Evolutionary conservation across 345 rosid genomes (phyloP).

Genomic region (Salix suchowensis): DNA sequence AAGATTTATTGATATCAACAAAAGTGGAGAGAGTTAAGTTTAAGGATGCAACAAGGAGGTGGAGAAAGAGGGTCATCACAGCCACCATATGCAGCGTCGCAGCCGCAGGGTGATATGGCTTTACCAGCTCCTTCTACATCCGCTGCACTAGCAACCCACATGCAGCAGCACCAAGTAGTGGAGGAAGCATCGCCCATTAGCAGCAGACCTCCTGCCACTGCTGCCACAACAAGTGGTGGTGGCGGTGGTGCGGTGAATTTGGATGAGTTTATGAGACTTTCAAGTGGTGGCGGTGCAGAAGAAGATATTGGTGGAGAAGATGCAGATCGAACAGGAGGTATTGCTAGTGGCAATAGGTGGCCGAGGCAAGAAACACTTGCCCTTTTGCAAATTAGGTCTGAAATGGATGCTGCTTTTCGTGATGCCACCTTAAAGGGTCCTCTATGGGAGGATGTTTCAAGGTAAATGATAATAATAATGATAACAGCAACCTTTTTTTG

Average conservation of each 20-base stretch:
- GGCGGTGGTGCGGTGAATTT: slow-evolving; percentile 20
- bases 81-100: slow-evolving; percentile 30
- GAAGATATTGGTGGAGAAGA: slow-evolving; percentile 32
- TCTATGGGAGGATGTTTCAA: slow-evolving; percentile 89
- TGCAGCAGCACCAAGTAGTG: slow-evolving; percentile 37
- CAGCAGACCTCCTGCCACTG: slow-evolving; percentile 69
- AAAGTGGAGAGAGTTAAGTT: not conserved
- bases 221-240: not conserved
- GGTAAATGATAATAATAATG: slow-evolving; percentile 29
- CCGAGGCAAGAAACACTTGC: slow-evolving; percentile 85
- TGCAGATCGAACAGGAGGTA: slow-evolving; percentile 46
- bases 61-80: slow-evolving; percentile 32
- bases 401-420: slow-evolving; percentile 76
- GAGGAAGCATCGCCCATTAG: slow-evolving; percentile 88
- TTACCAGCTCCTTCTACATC: slow-evolving; percentile 12
- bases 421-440: slow-evolving; percentile 87
- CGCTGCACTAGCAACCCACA: slow-evolving; percentile 14
- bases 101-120: not conserved
- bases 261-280: slow-evolving; percentile 54
- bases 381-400: slow-evolving; percentile 79
- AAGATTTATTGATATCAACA: not conserved
- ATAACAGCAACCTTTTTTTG: not conserved
- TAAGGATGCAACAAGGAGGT: slow-evolving; percentile 53
- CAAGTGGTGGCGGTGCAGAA: slow-evolving; percentile 29
- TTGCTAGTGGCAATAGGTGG: slow-evolving; percentile 70